Base-by-base conservation (phyloP, 768 basidiomycete genomes). In the Paxillus involutus region DNA sequence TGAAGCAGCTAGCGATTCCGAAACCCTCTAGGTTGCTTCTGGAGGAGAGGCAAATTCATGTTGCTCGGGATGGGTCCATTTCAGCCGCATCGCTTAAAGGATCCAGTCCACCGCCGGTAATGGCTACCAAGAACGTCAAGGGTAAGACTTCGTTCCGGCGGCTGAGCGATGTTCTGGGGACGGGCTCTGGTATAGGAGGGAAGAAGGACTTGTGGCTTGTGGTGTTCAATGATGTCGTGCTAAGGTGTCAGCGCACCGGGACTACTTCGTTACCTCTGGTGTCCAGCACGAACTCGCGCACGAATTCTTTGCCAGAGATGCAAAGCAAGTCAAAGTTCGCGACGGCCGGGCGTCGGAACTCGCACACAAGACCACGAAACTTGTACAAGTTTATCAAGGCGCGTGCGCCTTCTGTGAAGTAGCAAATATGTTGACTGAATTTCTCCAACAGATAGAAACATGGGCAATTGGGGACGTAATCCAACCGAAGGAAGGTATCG, bases 161-260 rank as follows among this genome's bases (percentile, higher is more conserved):
- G 6, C 73, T 98, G 45, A 94, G 89, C 65, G 94, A 97, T 63
- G 91, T 94, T n/a, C 77, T 97, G 35, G 78, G 85, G 52, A 71
- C 80, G 0, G 71, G 79, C 12, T 76, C 76, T 41, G 78, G 77
- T n/a, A 52, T 81, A 29, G 76, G 86, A 66, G 63, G 88, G 32
- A 91, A 89, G 76, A 86, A 88, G 64, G 96, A 99, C 62, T 65
- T 94, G 42, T 99, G 97, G 97, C 79, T 95, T 51, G 91, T 99
- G 2, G 84, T 87, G 13, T 98, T 99, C 77, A 95, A 94, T 52
- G 97, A 99, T 65, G 96, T 99, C 44, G 88, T 94, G 6, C 73
- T 99, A 36, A 82, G 94, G 44, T 98, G 95, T 68, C 91, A 94
- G 63, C 80, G 91, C 50, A 89, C 87, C 2, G 96, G 97, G 10